Percentiles rank a stretch among this genome's conserved stretches.
Conservation (phyloP, 176 grass and related monocot species). For the Eragrostis curvula region DNA sequence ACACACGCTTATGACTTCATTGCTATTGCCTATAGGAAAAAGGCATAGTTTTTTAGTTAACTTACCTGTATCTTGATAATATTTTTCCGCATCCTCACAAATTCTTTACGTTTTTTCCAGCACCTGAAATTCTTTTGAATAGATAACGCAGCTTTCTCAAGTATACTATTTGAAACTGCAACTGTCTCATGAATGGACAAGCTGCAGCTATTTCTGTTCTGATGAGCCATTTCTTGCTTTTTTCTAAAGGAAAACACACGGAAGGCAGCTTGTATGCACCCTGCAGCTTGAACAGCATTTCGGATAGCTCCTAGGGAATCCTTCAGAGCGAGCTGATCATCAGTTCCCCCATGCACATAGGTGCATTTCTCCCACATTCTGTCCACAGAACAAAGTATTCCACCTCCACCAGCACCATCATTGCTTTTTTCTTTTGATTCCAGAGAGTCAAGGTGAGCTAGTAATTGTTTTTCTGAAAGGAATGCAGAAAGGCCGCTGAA, state of each 20-base stretch:
- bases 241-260: slow-evolving; percentile 70
- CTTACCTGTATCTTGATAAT: slow-evolving; percentile 88
- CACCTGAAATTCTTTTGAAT: slow-evolving; percentile 93
- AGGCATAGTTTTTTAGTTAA: slow-evolving; percentile 28
- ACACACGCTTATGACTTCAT: neutral
- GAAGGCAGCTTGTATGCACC: slow-evolving; percentile 78
- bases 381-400: slow-evolving; percentile 34
- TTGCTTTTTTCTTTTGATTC: slow-evolving; percentile 54
- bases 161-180: slow-evolving; percentile 24
- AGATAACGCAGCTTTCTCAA: slow-evolving; percentile 78
- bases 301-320: slow-evolving; percentile 74
- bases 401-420: slow-evolving; percentile 25
- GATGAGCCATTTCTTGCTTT: slow-evolving; percentile 56
- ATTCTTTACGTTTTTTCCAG: slow-evolving; percentile 86
- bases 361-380: slow-evolving; percentile 66
- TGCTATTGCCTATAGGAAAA: neutral
- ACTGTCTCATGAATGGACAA: slow-evolving; percentile 18
- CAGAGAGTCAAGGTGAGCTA: slow-evolving; percentile 63
- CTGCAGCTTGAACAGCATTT: slow-evolving; percentile 85
- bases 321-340: slow-evolving; percentile 82
- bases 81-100: slow-evolving; percentile 56
- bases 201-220: slow-evolving; percentile 30
- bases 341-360: slow-evolving; percentile 52
- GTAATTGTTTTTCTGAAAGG: slow-evolving; percentile 84
- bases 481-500: slow-evolving; percentile 92